These are phyloP conservation scores for Kwoniella dendrophila DNA, from an alignment of 768 basidiomycete genomes.

Conservation along the genomic window DNA sequence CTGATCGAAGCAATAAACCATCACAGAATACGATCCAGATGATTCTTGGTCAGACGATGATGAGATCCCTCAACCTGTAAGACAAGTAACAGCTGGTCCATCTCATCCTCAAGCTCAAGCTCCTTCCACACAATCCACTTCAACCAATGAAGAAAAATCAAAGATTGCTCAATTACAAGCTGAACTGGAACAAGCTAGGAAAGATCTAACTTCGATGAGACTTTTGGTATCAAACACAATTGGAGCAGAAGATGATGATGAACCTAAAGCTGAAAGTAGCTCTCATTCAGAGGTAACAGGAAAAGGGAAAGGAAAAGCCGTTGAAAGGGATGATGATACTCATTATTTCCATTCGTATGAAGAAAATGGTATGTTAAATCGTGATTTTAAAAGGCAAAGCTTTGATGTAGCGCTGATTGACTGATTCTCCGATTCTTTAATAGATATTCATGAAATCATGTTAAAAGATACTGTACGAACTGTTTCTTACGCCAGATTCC, in stretches of 20 bases:
- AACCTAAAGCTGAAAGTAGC: background rate
- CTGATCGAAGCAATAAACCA: background rate
- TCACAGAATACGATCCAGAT: conserved; percentile 66
- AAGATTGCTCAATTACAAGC: conserved; percentile 66
- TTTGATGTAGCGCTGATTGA: background rate
- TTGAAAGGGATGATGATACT: conserved; percentile 75
- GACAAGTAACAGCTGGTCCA: conserved; percentile 4
- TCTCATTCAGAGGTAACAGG: conserved; percentile 18
- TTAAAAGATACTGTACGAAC: conserved; percentile 93
- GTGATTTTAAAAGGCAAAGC: too few species aligned
- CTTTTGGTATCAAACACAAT: conserved; percentile 11
- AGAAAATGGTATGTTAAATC: conserved; percentile 68
- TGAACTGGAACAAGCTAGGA: conserved; percentile 64
- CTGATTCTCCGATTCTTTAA: too few species aligned
- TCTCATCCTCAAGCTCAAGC: conserved; percentile 20
- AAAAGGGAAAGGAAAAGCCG: conserved; percentile 41
- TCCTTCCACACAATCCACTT: too few species aligned
- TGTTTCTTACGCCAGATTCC: conserved; percentile 87
- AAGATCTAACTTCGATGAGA: conserved; percentile 61
- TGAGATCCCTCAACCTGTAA: conserved; percentile 43
- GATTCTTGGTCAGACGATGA: conserved; percentile 68
- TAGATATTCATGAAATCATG: conserved; percentile 97
- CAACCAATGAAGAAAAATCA: background rate
- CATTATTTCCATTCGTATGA: conserved; percentile 93
- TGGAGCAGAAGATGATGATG: conserved; percentile 22